These are phyloP conservation scores for Boletus huronensis DNA, from an alignment of 768 basidiomycete species.

Conservation along the genomic window DNA sequence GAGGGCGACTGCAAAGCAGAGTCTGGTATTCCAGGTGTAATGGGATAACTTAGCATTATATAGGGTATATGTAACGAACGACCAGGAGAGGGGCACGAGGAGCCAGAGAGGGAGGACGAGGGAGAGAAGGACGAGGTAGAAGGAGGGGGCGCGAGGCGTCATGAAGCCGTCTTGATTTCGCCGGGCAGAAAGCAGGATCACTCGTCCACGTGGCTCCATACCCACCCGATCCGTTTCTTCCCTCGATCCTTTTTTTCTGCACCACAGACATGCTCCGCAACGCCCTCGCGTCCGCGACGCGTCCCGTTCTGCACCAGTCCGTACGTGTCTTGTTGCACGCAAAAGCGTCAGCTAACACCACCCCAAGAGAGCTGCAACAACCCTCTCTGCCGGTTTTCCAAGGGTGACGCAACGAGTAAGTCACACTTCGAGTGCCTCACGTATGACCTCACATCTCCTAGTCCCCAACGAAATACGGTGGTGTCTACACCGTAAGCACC, in stretches of 20 bases:
- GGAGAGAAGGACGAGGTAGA: constrained; percentile 55
- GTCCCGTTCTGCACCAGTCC: constrained; percentile 49
- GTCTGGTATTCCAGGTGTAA: constrained; percentile 37
- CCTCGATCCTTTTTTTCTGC: constrained; percentile 28
- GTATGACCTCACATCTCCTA: constrained; percentile 30
- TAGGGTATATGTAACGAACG: constrained; percentile 49
- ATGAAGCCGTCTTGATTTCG: no score
- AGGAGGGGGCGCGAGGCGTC: constrained; percentile 48
- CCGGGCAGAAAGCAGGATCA: no score
- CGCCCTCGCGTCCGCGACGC: constrained; percentile 53
- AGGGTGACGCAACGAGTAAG: constrained; percentile 67
- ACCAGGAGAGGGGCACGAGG: constrained; percentile 61
- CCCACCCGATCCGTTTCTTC: constrained; percentile 28
- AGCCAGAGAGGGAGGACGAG: constrained; percentile 65
- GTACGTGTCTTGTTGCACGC: constrained; percentile 38
- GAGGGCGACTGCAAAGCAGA: constrained; percentile 48
- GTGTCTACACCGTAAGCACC: constrained; percentile 77
- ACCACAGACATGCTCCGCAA: constrained; percentile 56
- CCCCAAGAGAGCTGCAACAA: constrained; percentile 64
- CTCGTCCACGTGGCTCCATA: neutral
- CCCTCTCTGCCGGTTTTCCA: constrained; percentile 76
- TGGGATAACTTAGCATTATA: constrained; percentile 40
- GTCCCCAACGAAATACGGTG: constrained; percentile 88
- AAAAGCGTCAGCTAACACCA: constrained; percentile 1
- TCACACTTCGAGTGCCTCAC: constrained; percentile 10